A percentile compares a stretch with the other conserved stretches of the same genome.
Evolutionary conservation across 306 rosid species (phyloP).

Genomic region (Sicyos baderoa): DNA sequence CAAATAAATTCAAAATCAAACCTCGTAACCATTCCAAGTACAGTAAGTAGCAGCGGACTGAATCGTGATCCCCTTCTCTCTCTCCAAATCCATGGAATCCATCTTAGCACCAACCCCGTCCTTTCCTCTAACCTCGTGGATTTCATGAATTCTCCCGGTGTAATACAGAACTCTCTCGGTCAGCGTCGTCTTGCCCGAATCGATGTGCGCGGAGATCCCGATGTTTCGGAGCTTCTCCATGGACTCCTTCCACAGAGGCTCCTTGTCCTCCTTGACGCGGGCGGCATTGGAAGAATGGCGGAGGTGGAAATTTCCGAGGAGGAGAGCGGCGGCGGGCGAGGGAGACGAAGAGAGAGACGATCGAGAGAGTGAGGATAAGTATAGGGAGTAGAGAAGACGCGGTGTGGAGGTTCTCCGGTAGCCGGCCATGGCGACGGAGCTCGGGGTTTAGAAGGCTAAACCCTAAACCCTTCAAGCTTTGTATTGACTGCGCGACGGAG

Average conservation of each 20-base stretch:
- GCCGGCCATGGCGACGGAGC: constrained; percentile 34
- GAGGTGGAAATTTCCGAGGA: constrained; percentile 46
- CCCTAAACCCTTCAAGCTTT: constrained; percentile 8
- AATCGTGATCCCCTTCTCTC: constrained; percentile 88
- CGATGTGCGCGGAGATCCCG: constrained; percentile 97
- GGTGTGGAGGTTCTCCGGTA: constrained; percentile 33
- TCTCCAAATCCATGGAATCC: constrained; percentile 98
- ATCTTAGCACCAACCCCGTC: constrained; percentile 97
- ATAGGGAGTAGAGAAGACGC: constrained; percentile 39
- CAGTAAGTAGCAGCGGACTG: constrained; percentile 94
- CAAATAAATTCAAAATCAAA: constrained; percentile 6
- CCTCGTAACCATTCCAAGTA: constrained; percentile 85
- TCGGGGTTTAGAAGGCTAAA: constrained; percentile 20
- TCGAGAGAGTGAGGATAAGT: constrained; percentile 8
- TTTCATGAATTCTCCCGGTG: constrained; percentile 90
- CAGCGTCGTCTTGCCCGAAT: constrained; percentile 96
- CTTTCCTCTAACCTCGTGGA: constrained; percentile 85
- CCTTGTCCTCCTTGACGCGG: constrained; percentile 62
- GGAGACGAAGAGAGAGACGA: constrained; percentile 22
- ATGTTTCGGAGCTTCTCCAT: constrained; percentile 73
- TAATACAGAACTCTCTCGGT: constrained; percentile 77
- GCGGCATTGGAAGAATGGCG: constrained; percentile 54
- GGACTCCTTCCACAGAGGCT: constrained; percentile 86
- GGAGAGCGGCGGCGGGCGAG: constrained; percentile 34
- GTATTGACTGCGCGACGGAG: background rate